Base-by-base conservation (phyloP, 2,329 filamentous ascomycete species). In the Ophiocordyceps polyrhachis-furcata region DNA sequence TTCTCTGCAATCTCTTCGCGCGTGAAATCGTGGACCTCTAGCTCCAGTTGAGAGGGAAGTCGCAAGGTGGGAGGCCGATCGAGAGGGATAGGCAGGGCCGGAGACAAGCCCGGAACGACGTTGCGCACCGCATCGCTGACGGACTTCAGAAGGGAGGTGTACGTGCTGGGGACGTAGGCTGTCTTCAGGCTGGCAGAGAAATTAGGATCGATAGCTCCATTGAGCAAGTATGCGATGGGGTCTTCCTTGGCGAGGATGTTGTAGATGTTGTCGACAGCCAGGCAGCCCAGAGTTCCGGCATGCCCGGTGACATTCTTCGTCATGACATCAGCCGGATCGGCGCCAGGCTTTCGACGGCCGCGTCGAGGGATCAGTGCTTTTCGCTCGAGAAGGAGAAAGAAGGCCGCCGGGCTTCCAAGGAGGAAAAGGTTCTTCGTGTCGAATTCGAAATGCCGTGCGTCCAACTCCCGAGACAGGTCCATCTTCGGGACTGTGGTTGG, bases 241-340 rank as follows among this genome's bases (percentile, higher is more conserved):
- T 77, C 75, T 52, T 78, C 73, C 49, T 69, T 71, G 37, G 74
- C 67, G 57, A 96, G 75, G 50, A 98, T 74, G 55, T 98, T 98
- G 68, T 96, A 98, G 46, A 98, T 74, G 58, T 96, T 98, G 63
- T 96, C 86, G 1, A 96, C 82, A 1, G 89, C 85, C 25, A 96
- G 67, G 59, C 91, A 96, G 17, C 91, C 91, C 58, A 93, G 94
- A 6, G 70, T 75, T 28, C 84, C 87, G 17, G 71, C 71, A 38
- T 86, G 75, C n/a, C 83, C 83, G n/a, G 81, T 81, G 29, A 96
- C 73, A 7, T 68, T 65, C 32, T 60, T 60, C 6, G 70, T 69
- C 14, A 70, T 62, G 19, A 63, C 61, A 50, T 86, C 80, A 17
- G 71, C 73, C 1, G 68, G 62, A 49, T 88, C 78, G 19, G 79